phyloP scores from a whole-genome alignment of 2,329 filamentous ascomycete species.

The Colletotrichum camelliae region DNA sequence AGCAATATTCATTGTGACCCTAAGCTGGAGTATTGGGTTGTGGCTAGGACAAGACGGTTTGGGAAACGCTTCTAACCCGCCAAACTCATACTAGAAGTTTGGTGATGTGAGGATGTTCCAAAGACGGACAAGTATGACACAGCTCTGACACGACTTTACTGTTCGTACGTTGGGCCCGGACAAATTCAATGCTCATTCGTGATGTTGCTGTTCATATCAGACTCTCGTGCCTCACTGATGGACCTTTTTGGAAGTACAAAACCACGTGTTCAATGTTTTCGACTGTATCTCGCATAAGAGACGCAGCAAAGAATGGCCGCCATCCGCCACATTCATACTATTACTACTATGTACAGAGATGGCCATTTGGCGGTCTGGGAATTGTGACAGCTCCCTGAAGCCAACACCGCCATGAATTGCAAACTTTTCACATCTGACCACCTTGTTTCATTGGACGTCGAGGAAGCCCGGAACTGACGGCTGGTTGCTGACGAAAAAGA shows the following conservation, averaged over 20 bases:
- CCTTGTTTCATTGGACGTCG: not conserved
- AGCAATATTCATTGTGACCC: not conserved
- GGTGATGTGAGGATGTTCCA: too few species aligned
- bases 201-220: not conserved
- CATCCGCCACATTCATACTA: not conserved
- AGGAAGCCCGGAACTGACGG: not conserved
- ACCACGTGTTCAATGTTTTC: not conserved
- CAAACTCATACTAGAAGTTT: too few species aligned
- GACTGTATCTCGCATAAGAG: not conserved
- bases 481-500: not conserved
- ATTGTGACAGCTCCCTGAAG: not conserved
- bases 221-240: not conserved
- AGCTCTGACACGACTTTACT: too few species aligned
- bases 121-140: too few species aligned
- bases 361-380: not conserved
- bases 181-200: too few species aligned
- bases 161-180: too few species aligned
- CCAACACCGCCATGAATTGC: rapidly evolving
- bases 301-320: not conserved
- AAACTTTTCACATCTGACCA: not conserved
- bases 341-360: not conserved
- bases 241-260: not conserved
- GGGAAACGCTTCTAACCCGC: too few species aligned
- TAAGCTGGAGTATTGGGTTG: too few species aligned
- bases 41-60: too few species aligned